These are phyloP conservation scores for Dentipellis fragilis DNA, from an alignment of 768 basidiomycete species.

Conservation along the genomic window DNA sequence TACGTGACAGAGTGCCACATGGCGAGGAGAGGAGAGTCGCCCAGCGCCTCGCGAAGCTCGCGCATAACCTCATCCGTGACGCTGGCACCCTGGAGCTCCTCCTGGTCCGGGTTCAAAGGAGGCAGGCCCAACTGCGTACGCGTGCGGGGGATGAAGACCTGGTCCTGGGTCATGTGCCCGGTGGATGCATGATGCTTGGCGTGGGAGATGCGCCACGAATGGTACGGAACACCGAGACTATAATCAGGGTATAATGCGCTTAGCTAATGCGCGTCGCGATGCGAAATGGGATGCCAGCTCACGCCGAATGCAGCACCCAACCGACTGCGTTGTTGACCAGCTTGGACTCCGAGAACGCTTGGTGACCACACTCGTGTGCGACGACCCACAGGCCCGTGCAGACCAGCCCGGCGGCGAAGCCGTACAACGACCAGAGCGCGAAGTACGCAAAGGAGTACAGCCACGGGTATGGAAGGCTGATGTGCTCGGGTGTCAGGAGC, in stretches of 20 bases:
- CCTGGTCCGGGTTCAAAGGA: constrained; percentile 54
- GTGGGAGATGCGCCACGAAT: constrained; percentile 93
- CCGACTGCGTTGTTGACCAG: constrained; percentile 86
- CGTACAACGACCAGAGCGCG: constrained; percentile 71
- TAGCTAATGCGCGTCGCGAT: constrained; percentile 1
- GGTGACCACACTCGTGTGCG: constrained; percentile 94
- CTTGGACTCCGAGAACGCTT: constrained; percentile 92
- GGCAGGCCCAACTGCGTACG: constrained; percentile 62
- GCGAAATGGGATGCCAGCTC: constrained; percentile 10
- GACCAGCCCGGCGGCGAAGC: constrained; percentile 76
- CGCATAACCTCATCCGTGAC: constrained; percentile 57
- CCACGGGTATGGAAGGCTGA: constrained; percentile 48
- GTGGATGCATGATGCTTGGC: constrained; percentile 94
- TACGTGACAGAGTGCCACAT: constrained; percentile 43
- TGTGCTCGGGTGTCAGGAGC: constrained; percentile 42
- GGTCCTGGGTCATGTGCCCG: constrained; percentile 87
- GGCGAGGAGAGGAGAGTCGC: constrained; percentile 81
- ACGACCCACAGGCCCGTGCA: constrained; percentile 92
- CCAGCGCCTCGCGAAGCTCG: constrained; percentile 78
- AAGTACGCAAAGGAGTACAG: constrained; percentile 55
- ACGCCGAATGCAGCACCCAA: constrained; percentile 88
- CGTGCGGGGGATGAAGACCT: constrained; percentile 92
- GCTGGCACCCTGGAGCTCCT: constrained; percentile 54
- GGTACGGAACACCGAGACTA: constrained; percentile 91
- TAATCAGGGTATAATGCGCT: background rate